These are phyloP conservation scores for Ottelia alismoides DNA, from an alignment of 106 monocot species.

Conservation along the genomic window DNA sequence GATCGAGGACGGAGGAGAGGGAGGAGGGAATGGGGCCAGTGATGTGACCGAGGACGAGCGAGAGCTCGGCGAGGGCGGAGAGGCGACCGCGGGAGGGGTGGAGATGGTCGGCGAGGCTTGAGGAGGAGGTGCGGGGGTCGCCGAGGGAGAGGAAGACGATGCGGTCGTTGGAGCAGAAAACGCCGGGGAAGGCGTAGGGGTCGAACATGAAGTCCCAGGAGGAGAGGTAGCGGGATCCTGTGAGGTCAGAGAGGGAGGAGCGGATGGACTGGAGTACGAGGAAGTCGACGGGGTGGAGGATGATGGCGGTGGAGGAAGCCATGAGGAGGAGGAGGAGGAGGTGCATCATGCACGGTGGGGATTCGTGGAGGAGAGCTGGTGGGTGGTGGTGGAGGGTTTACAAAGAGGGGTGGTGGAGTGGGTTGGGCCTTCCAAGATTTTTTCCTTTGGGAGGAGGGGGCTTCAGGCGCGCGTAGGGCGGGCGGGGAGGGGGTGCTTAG, in stretches of 20 bases:
- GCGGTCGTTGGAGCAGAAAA: slow-evolving; percentile 10
- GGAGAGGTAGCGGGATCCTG: slow-evolving; percentile 14
- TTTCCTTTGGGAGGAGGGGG: too few relatives aligned
- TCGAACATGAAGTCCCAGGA: slow-evolving; percentile 23
- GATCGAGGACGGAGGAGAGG: slow-evolving; percentile 1
- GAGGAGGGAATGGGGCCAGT: slow-evolving; percentile 2
- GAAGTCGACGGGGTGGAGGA: slow-evolving; percentile 17
- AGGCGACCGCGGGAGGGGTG: slow-evolving; percentile 3
- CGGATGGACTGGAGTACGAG: slow-evolving; percentile 12
- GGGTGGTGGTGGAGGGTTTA: too few relatives aligned
- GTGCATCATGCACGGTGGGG: too few relatives aligned
- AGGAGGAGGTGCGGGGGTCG: slow-evolving; percentile 12
- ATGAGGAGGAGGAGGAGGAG: neutral
- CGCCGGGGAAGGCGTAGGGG: slow-evolving; percentile 23
- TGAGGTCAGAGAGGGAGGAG: slow-evolving; percentile 5
- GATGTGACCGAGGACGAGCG: slow-evolving; percentile 14
- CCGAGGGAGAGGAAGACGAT: slow-evolving; percentile 21
- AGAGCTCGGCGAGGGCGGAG: slow-evolving; percentile 14
- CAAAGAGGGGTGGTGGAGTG: too few relatives aligned
- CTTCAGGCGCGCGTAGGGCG: too few relatives aligned
- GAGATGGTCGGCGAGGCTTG: slow-evolving; percentile 8
- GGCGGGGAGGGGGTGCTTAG: too few relatives aligned
- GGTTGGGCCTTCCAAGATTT: too few relatives aligned
- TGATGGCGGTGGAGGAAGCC: neutral
- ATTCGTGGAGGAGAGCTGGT: too few relatives aligned